A percentile compares a stretch with the other conserved stretches of the same genome.
Evolutionary conservation across 257 asterid species (phyloP).

Genomic region (Linaria vulgaris): DNA sequence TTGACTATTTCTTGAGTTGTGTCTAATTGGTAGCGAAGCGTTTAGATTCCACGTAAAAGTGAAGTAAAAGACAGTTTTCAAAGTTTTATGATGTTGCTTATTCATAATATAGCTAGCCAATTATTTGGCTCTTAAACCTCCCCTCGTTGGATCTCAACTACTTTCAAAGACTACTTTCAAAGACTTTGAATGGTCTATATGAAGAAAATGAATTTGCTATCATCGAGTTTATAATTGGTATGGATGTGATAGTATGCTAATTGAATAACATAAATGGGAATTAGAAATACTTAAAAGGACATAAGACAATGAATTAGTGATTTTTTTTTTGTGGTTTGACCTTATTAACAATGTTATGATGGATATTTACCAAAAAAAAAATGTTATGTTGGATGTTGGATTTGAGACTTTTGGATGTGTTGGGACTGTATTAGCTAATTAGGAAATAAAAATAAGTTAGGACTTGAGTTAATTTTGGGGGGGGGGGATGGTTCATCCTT

Average conservation of each 20-base stretch:
- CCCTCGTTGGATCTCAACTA: not conserved
- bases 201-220: not conserved
- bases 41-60: slow-evolving; percentile 4
- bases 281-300: not conserved
- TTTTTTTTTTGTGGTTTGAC: too few relatives aligned
- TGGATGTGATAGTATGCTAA: slow-evolving; percentile 10
- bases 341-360: too few relatives aligned
- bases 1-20: not conserved
- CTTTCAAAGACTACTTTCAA: not conserved
- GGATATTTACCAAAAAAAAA: too few relatives aligned
- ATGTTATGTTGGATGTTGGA: too few relatives aligned
- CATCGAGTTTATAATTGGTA: not conserved
- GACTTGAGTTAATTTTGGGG: too few relatives aligned
- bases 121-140: not conserved
- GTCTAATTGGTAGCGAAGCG: not conserved
- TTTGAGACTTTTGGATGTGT: too few relatives aligned
- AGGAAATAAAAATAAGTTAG: too few relatives aligned
- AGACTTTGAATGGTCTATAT: not conserved
- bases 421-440: too few relatives aligned
- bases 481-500: too few relatives aligned
- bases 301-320: too few relatives aligned
- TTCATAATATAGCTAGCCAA: not conserved
- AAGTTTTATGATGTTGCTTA: not conserved
- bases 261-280: not conserved
- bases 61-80: not conserved